phyloP scores from a whole-genome alignment of 2,329 filamentous ascomycete species.

The Westerdykella ornata region DNA sequence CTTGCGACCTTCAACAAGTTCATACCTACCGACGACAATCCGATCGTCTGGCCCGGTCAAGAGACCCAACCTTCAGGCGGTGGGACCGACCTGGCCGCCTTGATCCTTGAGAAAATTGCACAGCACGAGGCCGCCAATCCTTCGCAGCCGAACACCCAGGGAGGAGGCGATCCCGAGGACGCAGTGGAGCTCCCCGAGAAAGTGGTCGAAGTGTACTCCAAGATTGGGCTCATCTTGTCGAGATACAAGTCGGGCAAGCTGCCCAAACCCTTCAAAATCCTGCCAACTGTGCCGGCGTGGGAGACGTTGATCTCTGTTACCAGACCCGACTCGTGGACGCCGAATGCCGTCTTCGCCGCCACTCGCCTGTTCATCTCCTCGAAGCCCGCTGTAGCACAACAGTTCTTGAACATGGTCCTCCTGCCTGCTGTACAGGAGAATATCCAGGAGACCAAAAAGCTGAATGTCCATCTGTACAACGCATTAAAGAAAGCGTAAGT shows the following conservation, averaged over 20 bases:
- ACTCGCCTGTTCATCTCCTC: slow-evolving; percentile 88
- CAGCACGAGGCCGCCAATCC: slow-evolving; percentile 70
- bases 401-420: slow-evolving; percentile 80
- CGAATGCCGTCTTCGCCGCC: slow-evolving; percentile 79
- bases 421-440: slow-evolving; percentile 88
- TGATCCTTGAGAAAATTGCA: slow-evolving; percentile 92
- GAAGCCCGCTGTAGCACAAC: slow-evolving; percentile 70
- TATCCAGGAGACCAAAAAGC: slow-evolving; percentile 87
- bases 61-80: slow-evolving; percentile 35
- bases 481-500: slow-evolving; percentile 69
- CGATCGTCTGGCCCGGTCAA: slow-evolving; percentile 61
- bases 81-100: slow-evolving; percentile 74
- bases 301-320: slow-evolving; percentile 80
- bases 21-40: slow-evolving; percentile 66
- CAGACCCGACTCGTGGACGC: slow-evolving; percentile 69
- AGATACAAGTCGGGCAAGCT: slow-evolving; percentile 95
- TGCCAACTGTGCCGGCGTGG: slow-evolving; percentile 89
- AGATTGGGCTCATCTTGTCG: slow-evolving; percentile 82
- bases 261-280: slow-evolving; percentile 94
- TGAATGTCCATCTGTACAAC: slow-evolving; percentile 94
- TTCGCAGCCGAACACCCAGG: slow-evolving; percentile 40
- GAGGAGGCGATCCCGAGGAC: slow-evolving; percentile 61
- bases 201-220: slow-evolving; percentile 88
- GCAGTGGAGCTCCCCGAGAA: slow-evolving; percentile 82
- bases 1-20: slow-evolving; percentile 89